These are phyloP conservation scores for Fusarium sp. DNA, from an alignment of 2,329 filamentous ascomycete genomes.

Conservation along the genomic window DNA sequence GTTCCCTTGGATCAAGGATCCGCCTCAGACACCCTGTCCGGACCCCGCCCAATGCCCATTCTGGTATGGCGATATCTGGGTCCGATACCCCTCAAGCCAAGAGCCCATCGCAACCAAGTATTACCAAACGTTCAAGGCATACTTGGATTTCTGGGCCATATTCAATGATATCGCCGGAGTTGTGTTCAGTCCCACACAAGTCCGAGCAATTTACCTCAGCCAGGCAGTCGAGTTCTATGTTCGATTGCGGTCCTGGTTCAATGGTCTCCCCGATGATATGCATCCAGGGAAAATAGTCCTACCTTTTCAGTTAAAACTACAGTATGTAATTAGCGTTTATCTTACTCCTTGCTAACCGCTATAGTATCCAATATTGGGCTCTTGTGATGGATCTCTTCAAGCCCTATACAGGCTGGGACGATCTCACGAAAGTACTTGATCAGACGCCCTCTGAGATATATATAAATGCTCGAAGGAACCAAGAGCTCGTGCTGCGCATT, in stretches of 20 bases:
- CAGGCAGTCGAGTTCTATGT: neutral
- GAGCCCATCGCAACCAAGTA: neutral
- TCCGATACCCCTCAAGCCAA: neutral
- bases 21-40: neutral
- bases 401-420: neutral
- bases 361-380: neutral
- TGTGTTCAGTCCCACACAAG: neutral
- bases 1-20: neutral
- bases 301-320: neutral
- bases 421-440: neutral
- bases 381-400: neutral
- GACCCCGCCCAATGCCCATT: neutral
- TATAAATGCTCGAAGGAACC: neutral
- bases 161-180: neutral
- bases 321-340: neutral
- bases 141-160: neutral
- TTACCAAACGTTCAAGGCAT: neutral
- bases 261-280: neutral
- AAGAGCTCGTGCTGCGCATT: neutral
- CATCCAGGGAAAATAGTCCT: neutral
- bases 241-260: neutral
- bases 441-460: neutral
- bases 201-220: neutral
- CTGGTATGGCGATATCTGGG: neutral
- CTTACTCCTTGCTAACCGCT: neutral